Evolutionary conservation across 108 stramenopile species (phyloP), one percentile per base, ranked within the genome.

Genomic region (Nannochloropsis gaditana): DNA sequence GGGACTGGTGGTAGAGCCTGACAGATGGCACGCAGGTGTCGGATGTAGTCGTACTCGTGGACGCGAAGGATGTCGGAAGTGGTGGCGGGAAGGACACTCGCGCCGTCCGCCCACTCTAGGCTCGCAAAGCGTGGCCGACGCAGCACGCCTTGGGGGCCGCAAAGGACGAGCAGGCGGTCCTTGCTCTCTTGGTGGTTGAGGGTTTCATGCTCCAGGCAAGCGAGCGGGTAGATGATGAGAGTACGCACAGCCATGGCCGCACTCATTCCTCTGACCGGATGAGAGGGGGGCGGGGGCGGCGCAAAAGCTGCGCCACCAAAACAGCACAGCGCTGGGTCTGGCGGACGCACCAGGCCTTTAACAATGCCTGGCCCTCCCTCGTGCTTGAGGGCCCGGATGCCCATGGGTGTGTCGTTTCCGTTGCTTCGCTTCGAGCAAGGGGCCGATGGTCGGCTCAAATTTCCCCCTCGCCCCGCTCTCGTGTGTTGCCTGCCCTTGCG

Each of bases 31-130:
- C 84, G 89, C 41, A 90, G 42, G 42, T 83, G 89, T 43, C 84
- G 21, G 19, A 90, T 81, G 80, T 90, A 90, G 43, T 87, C 83
- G 43, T 88, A 90, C 84, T 90, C 90, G 45, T 90, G 90, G n/a
- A 90, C 90, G 42, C 88, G 84, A 31, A 90, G 73, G 42, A 90
- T 42, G 80, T 90, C 90, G 15, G 85, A 45, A n/a, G 89, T 83
- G 44, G 83, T 44, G 21, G 86, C 86, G 5, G 86, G 86, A 2
- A 44, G 17, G 3, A 83, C 9, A 21, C 17, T 47, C 11, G 79
- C 43, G 5, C 82, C 82, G 6, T 82, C 86, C 11, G 43, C 86
- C 86, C 86, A 86, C 43, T 86, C 82, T 47, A 86, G 82, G 11
- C 47, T 82, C 82, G 73, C 82, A 11, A 73, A 73, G 19, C 59